A percentile compares a stretch with the other conserved stretches of the same genome.
Conservation (phyloP, 163 green algal genomes). For the Trebouxia gelatinosa region DNA sequence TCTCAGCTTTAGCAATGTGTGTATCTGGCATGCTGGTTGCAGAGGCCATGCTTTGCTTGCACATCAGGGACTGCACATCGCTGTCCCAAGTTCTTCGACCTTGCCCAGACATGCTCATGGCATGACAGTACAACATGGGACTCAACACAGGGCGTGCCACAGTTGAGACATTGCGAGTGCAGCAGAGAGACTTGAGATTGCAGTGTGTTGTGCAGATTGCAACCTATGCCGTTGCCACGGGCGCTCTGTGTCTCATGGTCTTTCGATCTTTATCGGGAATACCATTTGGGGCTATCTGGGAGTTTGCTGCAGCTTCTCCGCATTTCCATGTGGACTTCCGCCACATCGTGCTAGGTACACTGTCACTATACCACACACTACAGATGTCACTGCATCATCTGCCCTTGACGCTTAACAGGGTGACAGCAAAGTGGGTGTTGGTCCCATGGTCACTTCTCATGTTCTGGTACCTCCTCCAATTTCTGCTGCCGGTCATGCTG, state of each 20-base stretch:
- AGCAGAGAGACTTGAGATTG: not conserved
- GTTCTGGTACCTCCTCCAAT: too few relatives aligned
- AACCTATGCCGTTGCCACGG: slow-evolving; percentile 44
- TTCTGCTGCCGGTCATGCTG: too few relatives aligned
- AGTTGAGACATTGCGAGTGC: too few relatives aligned
- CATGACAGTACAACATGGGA: not conserved
- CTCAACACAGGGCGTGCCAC: too few relatives aligned
- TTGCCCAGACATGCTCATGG: not conserved
- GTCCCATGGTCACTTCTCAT: too few relatives aligned
- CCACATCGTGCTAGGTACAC: slow-evolving; percentile 49
- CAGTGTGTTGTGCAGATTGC: slow-evolving; percentile 16
- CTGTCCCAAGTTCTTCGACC: too few relatives aligned
- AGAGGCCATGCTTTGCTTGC: not conserved
- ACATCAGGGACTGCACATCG: not conserved
- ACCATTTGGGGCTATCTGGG: slow-evolving; percentile 55
- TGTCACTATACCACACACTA: too few relatives aligned
- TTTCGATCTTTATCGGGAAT: slow-evolving; percentile 46
- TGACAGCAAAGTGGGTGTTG: too few relatives aligned
- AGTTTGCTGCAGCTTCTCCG: slow-evolving; percentile 30
- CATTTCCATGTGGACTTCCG: slow-evolving; percentile 44
- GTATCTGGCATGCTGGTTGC: not conserved
- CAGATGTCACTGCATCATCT: too few relatives aligned
- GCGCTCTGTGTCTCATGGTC: slow-evolving; percentile 49
- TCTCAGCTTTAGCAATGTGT: not conserved
- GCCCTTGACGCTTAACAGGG: too few relatives aligned